Evolutionary conservation across 345 rosid species (phyloP).

Genomic region (Physaria fendleri): DNA sequence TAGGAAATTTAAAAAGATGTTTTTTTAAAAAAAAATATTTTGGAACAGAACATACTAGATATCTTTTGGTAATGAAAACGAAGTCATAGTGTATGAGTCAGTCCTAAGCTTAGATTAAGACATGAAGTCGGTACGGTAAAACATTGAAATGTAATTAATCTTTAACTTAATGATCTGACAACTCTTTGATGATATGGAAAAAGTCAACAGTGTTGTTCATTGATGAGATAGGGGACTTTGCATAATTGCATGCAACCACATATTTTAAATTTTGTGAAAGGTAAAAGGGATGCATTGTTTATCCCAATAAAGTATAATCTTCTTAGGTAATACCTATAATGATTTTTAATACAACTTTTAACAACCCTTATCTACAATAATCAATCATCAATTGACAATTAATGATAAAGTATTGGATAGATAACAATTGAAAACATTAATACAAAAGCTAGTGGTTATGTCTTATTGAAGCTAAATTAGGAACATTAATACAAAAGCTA

Average conservation of each 20-base stretch:
- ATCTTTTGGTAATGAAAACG: background rate
- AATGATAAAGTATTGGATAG: background rate
- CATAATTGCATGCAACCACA: slow-evolving; percentile 17
- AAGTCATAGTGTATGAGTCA: background rate
- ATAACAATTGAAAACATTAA: background rate
- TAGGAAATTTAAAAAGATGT: background rate
- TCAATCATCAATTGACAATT: background rate
- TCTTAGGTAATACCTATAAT: background rate
- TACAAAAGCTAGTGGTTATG: background rate
- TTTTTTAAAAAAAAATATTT: background rate
- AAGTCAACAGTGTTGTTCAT: slow-evolving; percentile 18
- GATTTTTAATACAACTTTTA: background rate
- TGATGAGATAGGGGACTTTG: slow-evolving; percentile 13
- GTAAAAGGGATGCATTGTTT: background rate
- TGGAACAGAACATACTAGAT: too few species aligned
- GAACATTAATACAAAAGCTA: background rate
- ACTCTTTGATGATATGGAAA: background rate
- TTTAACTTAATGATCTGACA: background rate
- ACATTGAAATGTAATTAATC: background rate
- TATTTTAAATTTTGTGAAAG: background rate
- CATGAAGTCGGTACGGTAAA: background rate
- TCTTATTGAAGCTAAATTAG: background rate
- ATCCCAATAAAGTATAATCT: background rate
- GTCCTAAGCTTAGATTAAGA: background rate
- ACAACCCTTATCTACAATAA: background rate